Base-by-base conservation (phyloP, 2,329 filamentous ascomycete genomes). In the Penicillium rolfsii region DNA sequence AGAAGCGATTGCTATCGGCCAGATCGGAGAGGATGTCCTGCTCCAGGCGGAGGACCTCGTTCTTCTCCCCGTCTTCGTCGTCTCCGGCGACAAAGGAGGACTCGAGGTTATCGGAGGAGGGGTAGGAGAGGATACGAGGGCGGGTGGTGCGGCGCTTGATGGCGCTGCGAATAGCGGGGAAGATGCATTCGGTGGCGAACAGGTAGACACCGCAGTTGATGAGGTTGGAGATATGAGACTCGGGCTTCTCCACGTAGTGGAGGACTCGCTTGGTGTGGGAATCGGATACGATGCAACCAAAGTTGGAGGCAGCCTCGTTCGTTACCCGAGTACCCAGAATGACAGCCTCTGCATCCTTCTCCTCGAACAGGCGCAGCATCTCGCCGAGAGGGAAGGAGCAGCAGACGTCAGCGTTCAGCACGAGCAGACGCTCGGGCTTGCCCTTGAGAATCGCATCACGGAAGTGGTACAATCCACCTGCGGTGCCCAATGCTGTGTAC, bases 131-230 rank as follows among this genome's bases (percentile, higher is more conserved):
- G 60, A 98, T 86, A 70, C 93, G 91, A 12, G 93, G 93, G 48
- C 95, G 90, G 76, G 97, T 92, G 70, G 91, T 89, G 77, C 94
- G 92, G 73, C 93, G 92, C 85, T 97, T 97, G 81, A 98, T 98
- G 71, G 94, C 93, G 68, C 85, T 91, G 76, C 89, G 89, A 78
- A 99, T 98, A 69, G 91, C 91, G 66, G 94, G 94, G 86, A 98
- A 98, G 82, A 98, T 96, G 78, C 89, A 91, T 70, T 97, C 93
- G 65, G 93, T 95, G 67, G 91, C 87, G 80, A 99, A 99, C 71
- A 98, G 91, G 82, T 98, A 99, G 73, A 99, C 93, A 71, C 95
- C 95, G 79, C 95, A 98, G 84, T 98, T 99, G 85, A 99, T 99
- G 69, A 99, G 85, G 82, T 97, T 97, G 74, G 91, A 96, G 79